Evolutionary conservation across 1,139 yeast species (phyloP).

Genomic region (Arxiozyma heterogenica): DNA sequence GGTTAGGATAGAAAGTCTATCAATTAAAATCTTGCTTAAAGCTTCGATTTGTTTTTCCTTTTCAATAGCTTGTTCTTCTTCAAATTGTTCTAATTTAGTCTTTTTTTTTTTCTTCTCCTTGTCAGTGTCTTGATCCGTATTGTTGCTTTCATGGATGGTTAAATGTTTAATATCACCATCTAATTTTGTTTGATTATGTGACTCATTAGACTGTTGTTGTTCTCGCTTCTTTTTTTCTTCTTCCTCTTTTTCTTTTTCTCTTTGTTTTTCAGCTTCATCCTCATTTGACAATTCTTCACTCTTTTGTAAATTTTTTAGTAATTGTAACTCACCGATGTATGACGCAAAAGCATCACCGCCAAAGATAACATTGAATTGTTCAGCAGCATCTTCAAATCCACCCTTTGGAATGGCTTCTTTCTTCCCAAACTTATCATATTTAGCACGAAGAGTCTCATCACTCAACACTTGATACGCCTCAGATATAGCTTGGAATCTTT

Average conservation of each 20-base stretch:
- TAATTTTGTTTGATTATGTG: background rate
- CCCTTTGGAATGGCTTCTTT: constrained; percentile 56
- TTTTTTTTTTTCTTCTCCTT: constrained; percentile 35
- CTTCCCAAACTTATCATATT: constrained; percentile 57
- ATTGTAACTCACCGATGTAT: constrained; percentile 64
- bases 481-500: constrained; percentile 55
- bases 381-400: constrained; percentile 64
- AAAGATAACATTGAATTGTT: constrained; percentile 57
- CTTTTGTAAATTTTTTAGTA: constrained; percentile 51
- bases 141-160: background rate
- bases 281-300: constrained; percentile 33
- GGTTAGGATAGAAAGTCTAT: constrained; percentile 26
- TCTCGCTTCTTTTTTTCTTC: constrained; percentile 35
- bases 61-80: constrained; percentile 64
- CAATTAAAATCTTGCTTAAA: constrained; percentile 42
- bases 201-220: constrained; percentile 6
- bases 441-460: constrained; percentile 48
- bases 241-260: constrained; percentile 43
- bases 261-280: constrained; percentile 36
- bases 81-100: constrained; percentile 57
- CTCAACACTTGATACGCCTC: constrained; percentile 61
- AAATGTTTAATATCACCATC: background rate
- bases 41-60: constrained; percentile 64
- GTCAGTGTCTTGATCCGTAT: constrained; percentile 12
- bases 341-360: constrained; percentile 69